Conservation (phyloP, 225 moss, liverwort and hornwort species). For the Polytrichum commune region DNA sequence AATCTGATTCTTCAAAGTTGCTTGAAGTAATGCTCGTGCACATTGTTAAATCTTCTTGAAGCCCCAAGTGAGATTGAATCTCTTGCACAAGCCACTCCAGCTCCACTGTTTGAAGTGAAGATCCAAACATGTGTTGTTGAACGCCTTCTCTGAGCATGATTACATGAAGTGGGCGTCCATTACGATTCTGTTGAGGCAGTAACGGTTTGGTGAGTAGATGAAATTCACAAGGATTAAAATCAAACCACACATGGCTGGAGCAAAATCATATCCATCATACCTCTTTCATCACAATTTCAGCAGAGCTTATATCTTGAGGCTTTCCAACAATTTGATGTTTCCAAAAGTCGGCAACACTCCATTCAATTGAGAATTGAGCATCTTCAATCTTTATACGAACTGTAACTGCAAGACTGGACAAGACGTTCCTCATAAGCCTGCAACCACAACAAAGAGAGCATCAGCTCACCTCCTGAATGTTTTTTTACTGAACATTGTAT, state of each 20-base stretch:
- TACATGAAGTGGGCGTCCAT: conserved; percentile 47
- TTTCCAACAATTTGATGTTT: conserved; percentile 58
- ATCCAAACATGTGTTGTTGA: conserved; percentile 62
- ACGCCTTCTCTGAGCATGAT: conserved; percentile 60
- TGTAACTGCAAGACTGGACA: conserved; percentile 59
- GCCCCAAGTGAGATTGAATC: conserved; percentile 40
- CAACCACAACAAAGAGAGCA: background rate
- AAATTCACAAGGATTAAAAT: no score
- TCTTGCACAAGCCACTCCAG: conserved; percentile 80
- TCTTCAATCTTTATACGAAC: conserved; percentile 59
- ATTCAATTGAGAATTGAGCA: conserved; percentile 54
- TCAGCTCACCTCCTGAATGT: background rate
- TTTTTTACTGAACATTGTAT: no score
- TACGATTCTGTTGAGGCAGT: conserved; percentile 47
- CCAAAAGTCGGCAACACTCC: conserved; percentile 66
- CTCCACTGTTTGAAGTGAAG: conserved; percentile 65
- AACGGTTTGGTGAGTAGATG: background rate
- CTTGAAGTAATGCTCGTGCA: no score
- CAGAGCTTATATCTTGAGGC: conserved; percentile 53
- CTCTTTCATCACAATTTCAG: conserved; percentile 52
- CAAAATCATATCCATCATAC: conserved; percentile 12
- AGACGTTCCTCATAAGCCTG: conserved; percentile 69
- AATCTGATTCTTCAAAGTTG: no score
- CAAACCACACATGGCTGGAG: background rate
- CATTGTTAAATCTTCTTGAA: background rate